Percentiles rank a stretch among this genome's conserved stretches.
Evolutionary conservation across 2,329 filamentous ascomycete species (phyloP).

Genomic region (Phialophora verrucosa): DNA sequence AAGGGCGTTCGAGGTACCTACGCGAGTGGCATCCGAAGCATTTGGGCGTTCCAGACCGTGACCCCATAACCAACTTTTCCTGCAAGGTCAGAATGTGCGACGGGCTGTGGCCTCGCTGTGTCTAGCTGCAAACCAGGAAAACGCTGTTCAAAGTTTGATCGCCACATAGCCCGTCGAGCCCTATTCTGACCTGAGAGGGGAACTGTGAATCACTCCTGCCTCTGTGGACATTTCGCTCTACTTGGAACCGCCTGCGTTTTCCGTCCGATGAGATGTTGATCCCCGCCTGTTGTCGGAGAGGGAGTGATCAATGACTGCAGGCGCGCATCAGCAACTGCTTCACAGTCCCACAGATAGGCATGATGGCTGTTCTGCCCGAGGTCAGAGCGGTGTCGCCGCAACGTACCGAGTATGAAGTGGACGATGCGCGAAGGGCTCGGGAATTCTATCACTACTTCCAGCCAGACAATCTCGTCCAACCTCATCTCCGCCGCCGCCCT

Average conservation of each 20-base stretch:
- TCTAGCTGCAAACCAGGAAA: neutral
- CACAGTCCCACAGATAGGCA: neutral
- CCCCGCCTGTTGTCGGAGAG: neutral
- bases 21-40: conserved; percentile 1
- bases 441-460: conserved; percentile 51
- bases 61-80: neutral
- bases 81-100: neutral
- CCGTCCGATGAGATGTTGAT: conserved; percentile 5
- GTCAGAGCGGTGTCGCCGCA: neutral
- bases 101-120: neutral
- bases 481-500: conserved; percentile 23
- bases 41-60: conserved; percentile 21
- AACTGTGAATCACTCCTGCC: neutral
- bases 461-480: conserved; percentile 40
- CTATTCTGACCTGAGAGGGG: neutral
- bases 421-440: conserved; percentile 43
- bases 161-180: neutral
- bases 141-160: neutral
- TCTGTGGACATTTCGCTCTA: neutral
- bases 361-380: conserved; percentile 10
- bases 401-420: conserved; percentile 6
- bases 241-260: neutral
- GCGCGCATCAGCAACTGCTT: neutral
- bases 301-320: neutral
- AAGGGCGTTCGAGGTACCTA: neutral